Conservation (phyloP, 176 grass and related monocot species). For the Musa troglodytarum region DNA sequence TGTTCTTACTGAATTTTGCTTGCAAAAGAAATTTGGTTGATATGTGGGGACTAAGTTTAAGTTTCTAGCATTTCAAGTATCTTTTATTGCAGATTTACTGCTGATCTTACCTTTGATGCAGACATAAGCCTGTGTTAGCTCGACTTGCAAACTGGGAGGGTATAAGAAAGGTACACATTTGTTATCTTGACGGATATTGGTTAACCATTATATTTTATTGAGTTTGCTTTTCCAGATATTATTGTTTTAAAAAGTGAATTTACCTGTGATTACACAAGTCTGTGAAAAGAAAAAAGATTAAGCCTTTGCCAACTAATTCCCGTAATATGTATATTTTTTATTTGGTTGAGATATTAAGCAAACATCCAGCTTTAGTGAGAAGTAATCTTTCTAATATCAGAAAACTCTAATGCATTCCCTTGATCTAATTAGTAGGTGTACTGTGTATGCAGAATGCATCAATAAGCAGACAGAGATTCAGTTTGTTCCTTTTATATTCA, state of each 20-base stretch:
- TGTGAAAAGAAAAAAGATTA: too few relatives aligned
- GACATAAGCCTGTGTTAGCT: conserved; percentile 2
- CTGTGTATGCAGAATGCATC: too few relatives aligned
- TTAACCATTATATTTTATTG: background rate
- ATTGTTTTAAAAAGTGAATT: background rate
- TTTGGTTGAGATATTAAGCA: too few relatives aligned
- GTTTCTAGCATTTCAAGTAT: background rate
- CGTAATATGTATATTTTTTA: too few relatives aligned
- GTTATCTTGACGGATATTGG: background rate
- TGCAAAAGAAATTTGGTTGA: background rate
- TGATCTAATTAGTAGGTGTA: too few relatives aligned
- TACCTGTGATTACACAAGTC: too few relatives aligned
- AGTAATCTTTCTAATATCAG: too few relatives aligned
- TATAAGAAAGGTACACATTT: background rate
- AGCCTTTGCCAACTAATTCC: too few relatives aligned
- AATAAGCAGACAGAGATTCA: too few relatives aligned
- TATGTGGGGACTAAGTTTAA: background rate
- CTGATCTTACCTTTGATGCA: background rate
- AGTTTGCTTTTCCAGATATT: background rate
- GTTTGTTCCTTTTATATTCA: too few relatives aligned
- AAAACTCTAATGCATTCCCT: too few relatives aligned
- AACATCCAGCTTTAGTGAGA: too few relatives aligned
- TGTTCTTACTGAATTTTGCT: background rate
- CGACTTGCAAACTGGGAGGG: conserved; percentile 9
- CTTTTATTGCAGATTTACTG: background rate